Evolutionary conservation across 176 grass and related monocot species (phyloP).

Genomic region (Eragrostis nindensis): DNA sequence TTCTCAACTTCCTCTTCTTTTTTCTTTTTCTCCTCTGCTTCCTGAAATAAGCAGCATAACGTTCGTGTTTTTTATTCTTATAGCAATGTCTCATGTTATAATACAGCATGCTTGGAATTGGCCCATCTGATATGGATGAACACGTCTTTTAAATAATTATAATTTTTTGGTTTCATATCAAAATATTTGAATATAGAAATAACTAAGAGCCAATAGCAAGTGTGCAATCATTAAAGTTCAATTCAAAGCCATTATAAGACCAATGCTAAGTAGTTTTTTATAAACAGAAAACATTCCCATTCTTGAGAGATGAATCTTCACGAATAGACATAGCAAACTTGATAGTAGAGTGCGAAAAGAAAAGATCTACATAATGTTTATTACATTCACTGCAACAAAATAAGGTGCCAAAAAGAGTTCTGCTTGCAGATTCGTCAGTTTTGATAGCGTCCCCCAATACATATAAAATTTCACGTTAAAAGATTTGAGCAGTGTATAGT

Average conservation of each 20-base stretch:
- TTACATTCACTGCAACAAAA: not conserved
- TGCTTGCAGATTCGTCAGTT: not conserved
- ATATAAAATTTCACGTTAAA: not conserved
- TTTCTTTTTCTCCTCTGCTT: conserved; percentile 77
- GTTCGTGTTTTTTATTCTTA: not conserved
- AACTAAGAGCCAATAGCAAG: not conserved
- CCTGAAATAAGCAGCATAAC: conserved; percentile 55
- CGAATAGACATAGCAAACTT: not conserved
- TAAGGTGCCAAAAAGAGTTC: conserved; percentile 14
- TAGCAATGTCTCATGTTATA: conserved; percentile 1
- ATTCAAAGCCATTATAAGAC: not conserved
- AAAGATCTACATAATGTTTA: not conserved
- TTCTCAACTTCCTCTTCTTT: conserved; percentile 62
- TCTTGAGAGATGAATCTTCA: not conserved
- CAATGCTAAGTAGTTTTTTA: not conserved
- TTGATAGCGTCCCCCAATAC: not conserved
- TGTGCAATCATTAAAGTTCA: not conserved
- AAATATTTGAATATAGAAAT: conserved; percentile 11
- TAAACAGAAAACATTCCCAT: not conserved
- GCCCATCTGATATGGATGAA: not conserved
- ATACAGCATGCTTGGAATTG: not conserved
- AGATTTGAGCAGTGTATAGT: conserved; percentile 17
- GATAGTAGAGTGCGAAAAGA: not conserved
- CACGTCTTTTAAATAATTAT: not conserved
- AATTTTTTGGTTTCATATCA: not conserved